phyloP scores from a whole-genome alignment of 2,329 filamentous ascomycete genomes.

The Fusarium marasasianum region DNA sequence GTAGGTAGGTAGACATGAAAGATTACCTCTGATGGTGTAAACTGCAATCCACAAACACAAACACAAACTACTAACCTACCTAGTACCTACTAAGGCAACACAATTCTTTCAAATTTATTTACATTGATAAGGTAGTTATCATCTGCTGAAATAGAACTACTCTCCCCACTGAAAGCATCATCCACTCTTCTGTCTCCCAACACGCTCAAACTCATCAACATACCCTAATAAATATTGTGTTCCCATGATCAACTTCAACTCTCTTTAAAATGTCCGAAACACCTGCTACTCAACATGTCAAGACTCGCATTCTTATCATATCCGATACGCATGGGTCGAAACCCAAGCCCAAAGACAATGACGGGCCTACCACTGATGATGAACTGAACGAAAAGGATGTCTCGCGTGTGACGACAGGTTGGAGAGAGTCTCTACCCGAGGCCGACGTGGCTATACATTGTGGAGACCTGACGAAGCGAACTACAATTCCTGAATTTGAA shows the following conservation, averaged over 20 bases:
- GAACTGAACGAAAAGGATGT: conserved; percentile 35
- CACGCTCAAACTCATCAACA: not conserved
- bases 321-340: conserved; percentile 50
- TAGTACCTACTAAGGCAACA: not conserved
- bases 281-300: conserved; percentile 36
- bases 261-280: conserved; percentile 10
- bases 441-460: conserved; percentile 63
- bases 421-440: conserved; percentile 44
- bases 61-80: not conserved
- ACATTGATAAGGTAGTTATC: not conserved
- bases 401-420: conserved; percentile 39
- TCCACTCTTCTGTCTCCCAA: not conserved
- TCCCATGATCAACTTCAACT: not conserved
- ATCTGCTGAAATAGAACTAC: not conserved
- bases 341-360: conserved; percentile 24
- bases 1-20: not conserved
- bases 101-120: not conserved
- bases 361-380: conserved; percentile 33
- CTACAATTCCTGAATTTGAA: conserved; percentile 52
- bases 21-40: not conserved
- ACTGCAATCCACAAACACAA: not conserved
- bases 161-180: not conserved
- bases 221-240: not conserved
- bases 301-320: conserved; percentile 51
- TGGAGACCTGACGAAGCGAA: conserved; percentile 60